Conservation (phyloP, 2,329 filamentous ascomycete species). For the Pseudodiploospora longispora region DNA sequence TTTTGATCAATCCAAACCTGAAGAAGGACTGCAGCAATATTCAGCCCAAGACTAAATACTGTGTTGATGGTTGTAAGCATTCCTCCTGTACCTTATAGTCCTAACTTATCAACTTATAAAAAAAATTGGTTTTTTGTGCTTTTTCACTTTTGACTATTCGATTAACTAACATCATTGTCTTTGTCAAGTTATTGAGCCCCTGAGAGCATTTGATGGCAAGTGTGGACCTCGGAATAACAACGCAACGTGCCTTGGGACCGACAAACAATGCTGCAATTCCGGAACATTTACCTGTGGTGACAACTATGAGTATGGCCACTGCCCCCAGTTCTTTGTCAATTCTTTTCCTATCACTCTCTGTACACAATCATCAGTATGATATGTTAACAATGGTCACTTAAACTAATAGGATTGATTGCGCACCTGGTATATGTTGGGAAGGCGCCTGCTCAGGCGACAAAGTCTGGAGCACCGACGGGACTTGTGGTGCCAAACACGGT, state of each 20-base stretch:
- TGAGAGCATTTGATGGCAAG: slow-evolving; percentile 17
- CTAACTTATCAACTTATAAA: too few species aligned
- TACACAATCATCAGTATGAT: too few species aligned
- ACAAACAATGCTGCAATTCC: slow-evolving; percentile 24
- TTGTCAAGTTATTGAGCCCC: slow-evolving; percentile 18
- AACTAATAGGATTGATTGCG: slow-evolving; percentile 20
- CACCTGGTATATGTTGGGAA: slow-evolving; percentile 23
- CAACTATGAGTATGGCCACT: slow-evolving; percentile 13
- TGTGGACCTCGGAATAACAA: slow-evolving; percentile 24
- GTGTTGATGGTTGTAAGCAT: slow-evolving; percentile 21
- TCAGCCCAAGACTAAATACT: slow-evolving; percentile 20
- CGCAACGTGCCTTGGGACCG: slow-evolving; percentile 23
- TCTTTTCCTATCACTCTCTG: too few species aligned
- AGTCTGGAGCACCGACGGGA: slow-evolving; percentile 25
- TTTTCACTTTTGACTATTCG: background rate
- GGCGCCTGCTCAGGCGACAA: slow-evolving; percentile 21
- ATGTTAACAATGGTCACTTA: background rate
- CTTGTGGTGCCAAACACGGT: slow-evolving; percentile 22
- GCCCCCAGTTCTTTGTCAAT: background rate
- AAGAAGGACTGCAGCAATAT: slow-evolving; percentile 20
- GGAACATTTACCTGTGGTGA: slow-evolving; percentile 23
- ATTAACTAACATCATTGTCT: too few species aligned
- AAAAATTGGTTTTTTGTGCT: background rate
- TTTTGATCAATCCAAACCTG: slow-evolving; percentile 19
- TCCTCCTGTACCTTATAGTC: too few species aligned